Conservation (phyloP, 129 eudicot genomes). For the Sambucus nigra region DNA sequence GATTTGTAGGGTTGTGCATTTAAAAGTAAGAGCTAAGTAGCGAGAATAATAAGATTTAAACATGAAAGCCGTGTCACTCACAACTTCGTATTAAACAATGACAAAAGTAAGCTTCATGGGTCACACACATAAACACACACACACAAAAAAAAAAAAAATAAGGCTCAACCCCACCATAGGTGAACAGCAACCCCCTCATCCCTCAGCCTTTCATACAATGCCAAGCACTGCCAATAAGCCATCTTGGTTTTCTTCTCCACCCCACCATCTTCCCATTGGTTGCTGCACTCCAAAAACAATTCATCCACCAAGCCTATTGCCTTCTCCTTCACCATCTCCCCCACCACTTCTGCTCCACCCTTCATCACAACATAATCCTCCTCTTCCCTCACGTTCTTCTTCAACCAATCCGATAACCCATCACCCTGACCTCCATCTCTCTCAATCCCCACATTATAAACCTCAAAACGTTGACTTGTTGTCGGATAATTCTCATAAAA, state of each 20-base stretch:
- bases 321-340: constrained; percentile 40
- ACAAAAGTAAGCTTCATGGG: too few relatives aligned
- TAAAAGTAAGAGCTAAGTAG: too few relatives aligned
- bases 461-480: constrained; percentile 21
- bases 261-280: constrained; percentile 26
- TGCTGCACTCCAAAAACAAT: constrained; percentile 51
- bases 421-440: background rate
- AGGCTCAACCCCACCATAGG: constrained; percentile 40
- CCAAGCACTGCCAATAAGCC: constrained; percentile 45
- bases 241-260: constrained; percentile 20
- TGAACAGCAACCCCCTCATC: constrained; percentile 45
- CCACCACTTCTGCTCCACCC: constrained; percentile 63
- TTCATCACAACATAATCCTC: constrained; percentile 74
- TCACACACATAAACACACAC: background rate
- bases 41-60: too few relatives aligned
- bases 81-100: too few relatives aligned
- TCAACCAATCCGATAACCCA: constrained; percentile 51
- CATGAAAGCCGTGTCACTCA: too few relatives aligned
- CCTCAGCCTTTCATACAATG: constrained; percentile 28
- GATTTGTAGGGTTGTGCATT: too few relatives aligned
- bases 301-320: constrained; percentile 50
- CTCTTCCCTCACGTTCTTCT: constrained; percentile 41
- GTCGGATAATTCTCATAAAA: constrained; percentile 29
- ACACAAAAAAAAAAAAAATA: too few relatives aligned
- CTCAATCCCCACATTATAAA: constrained; percentile 14